Evolutionary conservation across 1,284 basidiomycete genomes (phyloP).

Genomic region (Tilletia setariae): DNA sequence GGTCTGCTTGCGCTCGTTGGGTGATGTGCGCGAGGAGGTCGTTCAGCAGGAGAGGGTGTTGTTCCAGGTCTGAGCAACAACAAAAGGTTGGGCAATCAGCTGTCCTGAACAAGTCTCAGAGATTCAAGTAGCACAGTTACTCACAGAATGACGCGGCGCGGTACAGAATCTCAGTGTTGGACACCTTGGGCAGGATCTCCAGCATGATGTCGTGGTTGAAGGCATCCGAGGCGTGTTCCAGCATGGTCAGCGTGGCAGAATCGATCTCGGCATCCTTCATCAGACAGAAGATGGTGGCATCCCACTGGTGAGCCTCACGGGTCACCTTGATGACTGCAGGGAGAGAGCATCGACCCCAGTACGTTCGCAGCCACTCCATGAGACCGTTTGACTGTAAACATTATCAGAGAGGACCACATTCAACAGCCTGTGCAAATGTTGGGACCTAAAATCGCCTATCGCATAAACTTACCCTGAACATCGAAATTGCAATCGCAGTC

Average conservation of each 20-base stretch:
- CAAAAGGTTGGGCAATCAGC: slow-evolving; percentile 63
- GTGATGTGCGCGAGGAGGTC: slow-evolving; percentile 89
- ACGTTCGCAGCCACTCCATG: slow-evolving; percentile 98
- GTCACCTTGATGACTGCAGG: slow-evolving; percentile 90
- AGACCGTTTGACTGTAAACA: slow-evolving; percentile 79
- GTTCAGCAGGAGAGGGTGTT: slow-evolving; percentile 87
- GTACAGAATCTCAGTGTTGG: slow-evolving; percentile 98
- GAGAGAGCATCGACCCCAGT: slow-evolving; percentile 95
- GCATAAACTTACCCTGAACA: slow-evolving; percentile 7
- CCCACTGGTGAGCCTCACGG: slow-evolving; percentile 94
- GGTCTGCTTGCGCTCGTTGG: slow-evolving; percentile 85
- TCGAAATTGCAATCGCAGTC: slow-evolving; percentile 74
- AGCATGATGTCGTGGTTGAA: slow-evolving; percentile 98
- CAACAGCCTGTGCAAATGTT: no score
- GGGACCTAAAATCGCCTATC: background rate
- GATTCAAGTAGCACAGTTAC: slow-evolving; percentile 45
- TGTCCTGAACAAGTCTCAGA: slow-evolving; percentile 20
- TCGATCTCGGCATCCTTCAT: slow-evolving; percentile 97
- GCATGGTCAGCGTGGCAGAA: slow-evolving; percentile 95
- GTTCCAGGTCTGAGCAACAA: slow-evolving; percentile 71
- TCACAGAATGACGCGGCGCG: slow-evolving; percentile 59
- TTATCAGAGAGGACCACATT: background rate
- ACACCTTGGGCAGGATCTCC: slow-evolving; percentile 61
- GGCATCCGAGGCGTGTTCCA: slow-evolving; percentile 91
- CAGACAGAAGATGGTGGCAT: slow-evolving; percentile 97